Percentiles rank a stretch among this genome's conserved stretches.
These are phyloP conservation scores for Candida sp. DNA, from an alignment of 1,139 yeast genomes.

Conservation along the genomic window DNA sequence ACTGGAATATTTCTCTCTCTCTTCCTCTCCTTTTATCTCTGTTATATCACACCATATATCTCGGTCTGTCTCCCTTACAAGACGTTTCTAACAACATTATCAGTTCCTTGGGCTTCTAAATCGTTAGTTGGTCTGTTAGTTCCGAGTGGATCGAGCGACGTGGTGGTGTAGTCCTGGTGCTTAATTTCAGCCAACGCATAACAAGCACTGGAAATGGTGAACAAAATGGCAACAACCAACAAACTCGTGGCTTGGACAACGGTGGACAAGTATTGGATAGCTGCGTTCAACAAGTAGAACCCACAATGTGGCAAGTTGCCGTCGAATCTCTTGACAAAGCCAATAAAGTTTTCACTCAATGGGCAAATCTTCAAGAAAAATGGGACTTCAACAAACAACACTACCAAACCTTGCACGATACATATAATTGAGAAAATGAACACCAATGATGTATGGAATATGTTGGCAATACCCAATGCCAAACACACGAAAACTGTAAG, in stretches of 20 bases:
- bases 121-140: constrained; percentile 33
- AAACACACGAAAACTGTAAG: constrained; percentile 76
- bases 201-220: constrained; percentile 69
- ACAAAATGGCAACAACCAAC: constrained; percentile 80
- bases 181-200: constrained; percentile 80
- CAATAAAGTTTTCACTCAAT: constrained; percentile 78
- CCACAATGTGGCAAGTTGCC: constrained; percentile 65
- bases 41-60: background rate
- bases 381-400: constrained; percentile 91
- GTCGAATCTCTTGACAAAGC: constrained; percentile 45
- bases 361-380: constrained; percentile 91
- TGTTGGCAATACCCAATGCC: constrained; percentile 90
- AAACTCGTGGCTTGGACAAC: constrained; percentile 79
- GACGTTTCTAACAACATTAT: constrained; percentile 50
- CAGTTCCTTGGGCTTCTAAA: constrained; percentile 49
- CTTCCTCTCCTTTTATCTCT: background rate
- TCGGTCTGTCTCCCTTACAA: constrained; percentile 24
- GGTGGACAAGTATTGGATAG: constrained; percentile 83
- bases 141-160: constrained; percentile 43
- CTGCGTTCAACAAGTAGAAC: constrained; percentile 79
- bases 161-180: constrained; percentile 75
- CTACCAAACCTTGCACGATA: constrained; percentile 81
- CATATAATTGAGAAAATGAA: constrained; percentile 84
- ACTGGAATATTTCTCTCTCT: background rate
- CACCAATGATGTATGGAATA: constrained; percentile 83